These are phyloP conservation scores for Yamadazyma buinensis DNA, from an alignment of 1,139 yeast species.

Conservation along the genomic window DNA sequence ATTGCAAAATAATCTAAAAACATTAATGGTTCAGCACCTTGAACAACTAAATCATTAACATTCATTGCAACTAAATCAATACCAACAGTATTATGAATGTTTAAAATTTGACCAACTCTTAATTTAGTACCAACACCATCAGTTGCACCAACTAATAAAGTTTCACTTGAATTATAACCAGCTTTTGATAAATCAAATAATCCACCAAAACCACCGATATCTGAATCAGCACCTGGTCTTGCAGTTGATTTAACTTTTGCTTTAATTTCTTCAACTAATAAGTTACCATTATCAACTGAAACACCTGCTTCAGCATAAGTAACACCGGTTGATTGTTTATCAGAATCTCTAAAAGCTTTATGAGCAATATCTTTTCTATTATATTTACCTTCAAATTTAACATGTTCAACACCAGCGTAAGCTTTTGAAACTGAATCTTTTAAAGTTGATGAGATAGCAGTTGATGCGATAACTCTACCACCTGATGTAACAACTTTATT, in stretches of 20 bases:
- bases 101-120: conserved; percentile 86
- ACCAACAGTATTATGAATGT: conserved; percentile 93
- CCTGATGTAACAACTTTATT: conserved; percentile 80
- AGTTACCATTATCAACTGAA: conserved; percentile 92
- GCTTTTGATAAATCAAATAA: conserved; percentile 85
- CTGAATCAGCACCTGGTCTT: conserved; percentile 96
- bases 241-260: conserved; percentile 90
- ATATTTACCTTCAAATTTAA: conserved; percentile 71
- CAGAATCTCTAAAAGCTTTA: conserved; percentile 75
- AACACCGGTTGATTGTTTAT: conserved; percentile 33
- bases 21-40: conserved; percentile 97
- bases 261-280: conserved; percentile 86
- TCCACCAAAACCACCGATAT: conserved; percentile 99
- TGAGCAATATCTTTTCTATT: conserved; percentile 94
- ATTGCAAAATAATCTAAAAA: conserved; percentile 97
- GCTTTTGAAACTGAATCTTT: conserved; percentile 83
- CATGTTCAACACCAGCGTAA: conserved; percentile 76
- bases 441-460: conserved; percentile 76
- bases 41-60: conserved; percentile 94
- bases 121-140: conserved; percentile 99
- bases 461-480: conserved; percentile 94
- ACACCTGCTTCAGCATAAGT: conserved; percentile 97
- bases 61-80: conserved; percentile 99
- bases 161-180: conserved; percentile 73
- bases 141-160: conserved; percentile 92